A percentile compares a stretch with the other conserved stretches of the same genome.
These are phyloP conservation scores for Wickerhamiella dianesei DNA, from an alignment of 805 yeast genomes.

Conservation along the genomic window DNA sequence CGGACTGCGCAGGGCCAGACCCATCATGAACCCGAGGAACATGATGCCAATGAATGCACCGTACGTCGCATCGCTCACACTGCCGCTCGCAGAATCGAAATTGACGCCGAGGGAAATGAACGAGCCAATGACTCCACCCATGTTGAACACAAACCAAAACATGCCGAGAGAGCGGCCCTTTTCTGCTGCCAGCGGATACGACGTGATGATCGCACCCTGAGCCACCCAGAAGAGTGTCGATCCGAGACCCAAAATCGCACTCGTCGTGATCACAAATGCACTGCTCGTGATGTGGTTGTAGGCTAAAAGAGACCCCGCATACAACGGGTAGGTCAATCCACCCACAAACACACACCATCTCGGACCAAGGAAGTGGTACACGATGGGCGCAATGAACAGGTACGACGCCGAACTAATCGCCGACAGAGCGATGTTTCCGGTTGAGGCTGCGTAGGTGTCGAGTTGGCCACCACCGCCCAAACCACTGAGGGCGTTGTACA, in stretches of 20 bases:
- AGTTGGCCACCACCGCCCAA: conserved; percentile 25
- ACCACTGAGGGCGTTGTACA: conserved; percentile 24
- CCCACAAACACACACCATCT: conserved; percentile 33
- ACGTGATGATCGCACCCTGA: conserved; percentile 42
- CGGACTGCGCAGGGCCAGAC: conserved; percentile 11
- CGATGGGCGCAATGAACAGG: conserved; percentile 22
- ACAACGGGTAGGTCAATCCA: conserved; percentile 42
- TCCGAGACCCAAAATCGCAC: conserved; percentile 43
- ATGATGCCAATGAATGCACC: conserved; percentile 43
- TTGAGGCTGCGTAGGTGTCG: conserved; percentile 21
- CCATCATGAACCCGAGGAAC: conserved; percentile 32
- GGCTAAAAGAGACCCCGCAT: conserved; percentile 38
- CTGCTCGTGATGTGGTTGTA: conserved; percentile 34
- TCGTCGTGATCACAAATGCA: conserved; percentile 44
- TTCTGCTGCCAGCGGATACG: conserved; percentile 37
- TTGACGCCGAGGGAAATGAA: conserved; percentile 43
- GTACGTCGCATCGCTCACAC: conserved; percentile 37
- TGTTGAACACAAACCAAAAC: conserved; percentile 48
- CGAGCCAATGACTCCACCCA: conserved; percentile 52
- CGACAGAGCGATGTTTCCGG: conserved; percentile 23
- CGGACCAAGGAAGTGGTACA: conserved; percentile 22
- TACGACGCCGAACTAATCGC: conserved; percentile 21
- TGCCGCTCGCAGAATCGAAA: conserved; percentile 26
- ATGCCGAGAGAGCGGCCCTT: conserved; percentile 42
- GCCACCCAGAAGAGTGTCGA: conserved; percentile 48